Conservation (phyloP, 768 basidiomycete genomes). For the Clathrus columnatus region DNA sequence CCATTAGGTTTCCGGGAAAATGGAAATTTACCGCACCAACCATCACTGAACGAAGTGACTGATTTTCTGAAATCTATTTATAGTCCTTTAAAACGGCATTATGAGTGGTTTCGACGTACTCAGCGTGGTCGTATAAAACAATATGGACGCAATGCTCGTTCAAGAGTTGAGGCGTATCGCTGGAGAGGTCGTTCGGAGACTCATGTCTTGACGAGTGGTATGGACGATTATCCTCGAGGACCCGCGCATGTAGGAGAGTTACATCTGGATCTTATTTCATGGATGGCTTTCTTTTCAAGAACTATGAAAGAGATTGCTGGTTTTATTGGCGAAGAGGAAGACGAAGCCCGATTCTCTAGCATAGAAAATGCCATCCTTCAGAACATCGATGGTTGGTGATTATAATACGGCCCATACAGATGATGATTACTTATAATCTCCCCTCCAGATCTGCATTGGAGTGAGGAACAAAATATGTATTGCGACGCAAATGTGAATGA, state of each 20-base stretch:
- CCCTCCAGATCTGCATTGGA: conserved; percentile 82
- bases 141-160: conserved; percentile 75
- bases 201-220: conserved; percentile 87
- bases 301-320: conserved; percentile 89
- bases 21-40: conserved; percentile 8
- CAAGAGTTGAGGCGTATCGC: conserved; percentile 83
- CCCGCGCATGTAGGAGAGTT: conserved; percentile 86
- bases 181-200: conserved; percentile 86
- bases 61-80: conserved; percentile 77
- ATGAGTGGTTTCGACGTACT: conserved; percentile 93
- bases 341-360: conserved; percentile 62
- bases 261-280: conserved; percentile 87
- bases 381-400: conserved; percentile 70
- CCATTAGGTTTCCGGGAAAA: conserved; percentile 28
- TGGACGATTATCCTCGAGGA: conserved; percentile 95
- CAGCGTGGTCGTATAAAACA: conserved; percentile 92
- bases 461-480: conserved; percentile 81
- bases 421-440: not conserved
- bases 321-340: conserved; percentile 81
- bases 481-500: conserved; percentile 82
- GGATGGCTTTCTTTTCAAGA: conserved; percentile 93
- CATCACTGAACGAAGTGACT: conserved; percentile 32
- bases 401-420: not conserved
- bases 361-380: conserved; percentile 73
- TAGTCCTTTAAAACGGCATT: conserved; percentile 76